Conservation (phyloP, 1,284 basidiomycete genomes). For the Rhodotorula glutinis region DNA sequence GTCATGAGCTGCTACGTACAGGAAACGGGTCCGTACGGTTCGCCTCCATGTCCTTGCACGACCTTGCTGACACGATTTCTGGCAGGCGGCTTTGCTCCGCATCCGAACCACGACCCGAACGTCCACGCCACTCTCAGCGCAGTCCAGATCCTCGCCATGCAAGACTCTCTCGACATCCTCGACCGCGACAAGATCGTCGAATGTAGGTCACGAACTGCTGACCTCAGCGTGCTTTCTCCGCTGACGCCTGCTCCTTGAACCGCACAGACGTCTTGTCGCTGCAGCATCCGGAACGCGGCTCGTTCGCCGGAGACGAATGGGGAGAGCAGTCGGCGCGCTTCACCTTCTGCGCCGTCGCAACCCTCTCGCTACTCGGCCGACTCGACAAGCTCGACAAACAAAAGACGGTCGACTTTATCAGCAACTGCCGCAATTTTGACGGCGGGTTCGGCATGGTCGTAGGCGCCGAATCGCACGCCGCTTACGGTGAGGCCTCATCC, state of each 20-base stretch:
- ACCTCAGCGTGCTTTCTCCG: constrained; percentile 8
- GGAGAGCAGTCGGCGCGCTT: constrained; percentile 93
- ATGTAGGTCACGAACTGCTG: constrained; percentile 56
- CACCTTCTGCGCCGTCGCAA: constrained; percentile 76
- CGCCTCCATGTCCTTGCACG: constrained; percentile 39
- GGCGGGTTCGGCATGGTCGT: constrained; percentile 82
- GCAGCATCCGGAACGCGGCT: constrained; percentile 73
- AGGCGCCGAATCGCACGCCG: constrained; percentile 90
- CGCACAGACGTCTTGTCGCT: constrained; percentile 61
- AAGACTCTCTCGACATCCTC: constrained; percentile 71
- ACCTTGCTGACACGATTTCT: constrained; percentile 20
- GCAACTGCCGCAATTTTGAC: constrained; percentile 84
- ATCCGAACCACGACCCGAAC: constrained; percentile 90
- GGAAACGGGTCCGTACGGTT: constrained; percentile 61
- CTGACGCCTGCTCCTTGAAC: not conserved
- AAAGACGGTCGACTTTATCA: constrained; percentile 66
- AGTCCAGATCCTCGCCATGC: constrained; percentile 84
- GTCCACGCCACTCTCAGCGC: constrained; percentile 82
- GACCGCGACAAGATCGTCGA: constrained; percentile 65
- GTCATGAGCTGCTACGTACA: constrained; percentile 94
- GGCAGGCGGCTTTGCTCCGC: constrained; percentile 78
- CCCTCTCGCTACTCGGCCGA: constrained; percentile 74
- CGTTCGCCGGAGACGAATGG: constrained; percentile 84
- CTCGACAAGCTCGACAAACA: constrained; percentile 55
- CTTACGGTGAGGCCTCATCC: constrained; percentile 68